Evolutionary conservation across 1,284 basidiomycete genomes (phyloP).

Genomic region (Fistulina hepatica): DNA sequence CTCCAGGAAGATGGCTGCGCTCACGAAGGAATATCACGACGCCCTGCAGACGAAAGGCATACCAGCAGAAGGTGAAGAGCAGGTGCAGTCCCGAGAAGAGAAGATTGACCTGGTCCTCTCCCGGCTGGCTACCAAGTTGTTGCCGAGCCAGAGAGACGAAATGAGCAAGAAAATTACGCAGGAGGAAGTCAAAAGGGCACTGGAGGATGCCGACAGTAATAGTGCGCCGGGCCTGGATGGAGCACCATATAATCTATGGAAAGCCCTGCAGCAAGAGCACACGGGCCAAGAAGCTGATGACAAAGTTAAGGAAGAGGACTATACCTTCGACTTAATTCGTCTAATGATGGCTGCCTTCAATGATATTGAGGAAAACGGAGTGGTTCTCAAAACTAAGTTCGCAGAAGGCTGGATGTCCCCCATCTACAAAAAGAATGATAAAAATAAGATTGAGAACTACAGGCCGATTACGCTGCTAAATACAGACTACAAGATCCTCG

Average conservation of each 20-base stretch:
- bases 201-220: slow-evolving; percentile 2
- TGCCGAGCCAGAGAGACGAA: background rate
- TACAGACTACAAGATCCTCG: slow-evolving; percentile 14
- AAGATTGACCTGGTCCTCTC: slow-evolving; percentile 5
- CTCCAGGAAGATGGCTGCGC: slow-evolving; percentile 17
- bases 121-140: background rate
- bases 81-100: slow-evolving; percentile 1
- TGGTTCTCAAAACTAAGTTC: background rate
- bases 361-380: slow-evolving; percentile 8
- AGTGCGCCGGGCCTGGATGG: slow-evolving; percentile 12
- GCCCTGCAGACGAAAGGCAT: slow-evolving; percentile 21
- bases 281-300: background rate
- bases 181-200: slow-evolving; percentile 4
- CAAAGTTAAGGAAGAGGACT: background rate
- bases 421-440: slow-evolving; percentile 11
- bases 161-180: background rate
- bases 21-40: slow-evolving; percentile 16
- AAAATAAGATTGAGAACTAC: slow-evolving; percentile 9
- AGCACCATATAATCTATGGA: slow-evolving; percentile 11
- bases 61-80: slow-evolving; percentile 9
- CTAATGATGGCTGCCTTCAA: slow-evolving; percentile 8
- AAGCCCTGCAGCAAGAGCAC: slow-evolving; percentile 2
- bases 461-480: slow-evolving; percentile 12
- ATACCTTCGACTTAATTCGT: slow-evolving; percentile 2
- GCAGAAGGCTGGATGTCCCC: slow-evolving; percentile 13